Conservation (phyloP, 495 filamentous ascomycete genomes). For the Clohesyomyces aquaticus region DNA sequence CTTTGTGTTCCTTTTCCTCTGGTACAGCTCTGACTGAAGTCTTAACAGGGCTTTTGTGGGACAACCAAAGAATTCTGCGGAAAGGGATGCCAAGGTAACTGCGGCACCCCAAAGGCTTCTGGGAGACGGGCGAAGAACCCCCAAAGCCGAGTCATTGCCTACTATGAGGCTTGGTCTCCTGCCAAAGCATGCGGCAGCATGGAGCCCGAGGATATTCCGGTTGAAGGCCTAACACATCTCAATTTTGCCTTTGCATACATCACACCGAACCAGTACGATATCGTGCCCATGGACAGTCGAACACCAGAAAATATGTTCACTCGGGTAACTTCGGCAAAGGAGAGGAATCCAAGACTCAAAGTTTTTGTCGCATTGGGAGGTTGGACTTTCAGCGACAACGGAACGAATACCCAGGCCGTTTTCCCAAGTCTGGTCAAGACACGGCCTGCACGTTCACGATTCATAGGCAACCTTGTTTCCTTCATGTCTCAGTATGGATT, state of each 20-base stretch:
- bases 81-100: conserved; percentile 43
- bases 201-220: conserved; percentile 13
- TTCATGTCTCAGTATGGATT: conserved; percentile 58
- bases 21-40: too few relatives aligned
- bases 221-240: conserved; percentile 14
- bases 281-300: conserved; percentile 8
- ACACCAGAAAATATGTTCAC: not conserved
- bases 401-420: conserved; percentile 6
- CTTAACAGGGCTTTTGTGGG: conserved; percentile 44
- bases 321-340: conserved; percentile 59
- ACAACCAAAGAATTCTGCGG: conserved; percentile 54
- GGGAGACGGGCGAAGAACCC: conserved; percentile 19
- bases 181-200: conserved; percentile 20
- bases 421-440: conserved; percentile 9
- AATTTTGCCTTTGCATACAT: conserved; percentile 25
- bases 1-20: too few relatives aligned
- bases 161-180: conserved; percentile 40
- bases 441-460: conserved; percentile 44
- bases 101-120: conserved; percentile 24
- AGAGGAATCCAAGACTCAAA: conserved; percentile 14
- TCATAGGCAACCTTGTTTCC: conserved; percentile 50
- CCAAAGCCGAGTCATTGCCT: conserved; percentile 34
- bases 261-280: conserved; percentile 10
- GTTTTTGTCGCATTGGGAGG: conserved; percentile 49
- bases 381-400: conserved; percentile 39